Base-by-base conservation (phyloP, 2,329 filamentous ascomycete species). In the Malbranchea zuffiana region DNA sequence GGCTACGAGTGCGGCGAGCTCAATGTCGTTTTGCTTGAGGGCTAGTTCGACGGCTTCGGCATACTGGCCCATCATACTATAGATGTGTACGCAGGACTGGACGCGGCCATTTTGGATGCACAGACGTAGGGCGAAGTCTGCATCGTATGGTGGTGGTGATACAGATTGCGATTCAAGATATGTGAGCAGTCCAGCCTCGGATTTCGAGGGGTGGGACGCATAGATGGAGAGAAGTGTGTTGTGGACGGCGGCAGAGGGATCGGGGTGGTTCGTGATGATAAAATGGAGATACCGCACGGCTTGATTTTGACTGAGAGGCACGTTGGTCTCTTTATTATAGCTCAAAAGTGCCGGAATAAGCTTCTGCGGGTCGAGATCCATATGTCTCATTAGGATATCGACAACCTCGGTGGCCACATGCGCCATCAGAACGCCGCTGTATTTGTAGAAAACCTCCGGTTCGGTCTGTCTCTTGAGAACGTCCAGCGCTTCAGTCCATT, bases 201-300 rank as follows among this genome's bases (percentile, higher is more conserved):
- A 86, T 39, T 75, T 72, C 2, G 83, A 85, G 2, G 80, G 69
- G 48, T 90, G 80, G 0, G 87, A 86, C 3, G 90, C 90, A 56
- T 95, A 93, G 35, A 98, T 88, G 6, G 88, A 94, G 32, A 98
- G 84, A 4, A 98, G 74, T 0, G 90, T 96, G 57, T 98, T 98
- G 65, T 98, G 90, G 7, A 98, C 80, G 2, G 90, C 88, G 2
- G 90, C 78, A 73, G 41, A 79, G 72, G 36, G 86, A 80, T 56
- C 81, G 71, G 51, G 87, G 71, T 63, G 88, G 75, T 63, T 93
- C 35, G 59, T 87, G 52, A 98, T 87, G 41, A 86, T 84, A 57
- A 88, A 94, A 47, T 87, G 83, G 13, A 98, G 76, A 55, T 98
- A 98, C 27, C 90, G 77, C 25, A 96, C 72, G 1, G 90, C 90